phyloP scores from a whole-genome alignment of 805 yeast species.

The Candida schatavii region DNA sequence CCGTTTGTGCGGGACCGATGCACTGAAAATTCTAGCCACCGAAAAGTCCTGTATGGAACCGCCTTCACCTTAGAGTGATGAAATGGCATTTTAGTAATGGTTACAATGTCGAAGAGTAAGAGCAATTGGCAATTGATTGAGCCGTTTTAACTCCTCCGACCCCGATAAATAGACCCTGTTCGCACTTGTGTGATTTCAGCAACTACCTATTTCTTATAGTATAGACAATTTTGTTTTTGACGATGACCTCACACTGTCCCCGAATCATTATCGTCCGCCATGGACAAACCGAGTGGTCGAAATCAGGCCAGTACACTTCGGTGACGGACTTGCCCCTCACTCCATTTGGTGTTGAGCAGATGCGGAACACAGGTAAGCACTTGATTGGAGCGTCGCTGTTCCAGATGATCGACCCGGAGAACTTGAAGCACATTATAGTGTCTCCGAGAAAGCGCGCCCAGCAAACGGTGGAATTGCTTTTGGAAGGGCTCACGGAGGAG shows the following conservation, averaged over 20 bases:
- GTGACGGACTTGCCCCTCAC: slow-evolving; percentile 80
- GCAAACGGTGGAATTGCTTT: slow-evolving; percentile 65
- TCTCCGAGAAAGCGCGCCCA: slow-evolving; percentile 84
- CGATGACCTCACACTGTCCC: slow-evolving; percentile 44
- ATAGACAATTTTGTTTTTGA: too few species aligned
- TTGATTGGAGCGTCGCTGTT: slow-evolving; percentile 56
- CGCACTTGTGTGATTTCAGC: too few species aligned
- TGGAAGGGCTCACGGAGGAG: slow-evolving; percentile 46
- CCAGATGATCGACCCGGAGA: slow-evolving; percentile 59
- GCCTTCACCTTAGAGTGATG: too few species aligned
- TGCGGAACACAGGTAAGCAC: slow-evolving; percentile 67
- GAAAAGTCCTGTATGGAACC: too few species aligned
- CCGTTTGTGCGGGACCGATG: too few species aligned
- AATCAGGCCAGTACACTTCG: slow-evolving; percentile 89
- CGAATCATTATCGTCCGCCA: slow-evolving; percentile 74
- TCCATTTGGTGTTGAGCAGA: slow-evolving; percentile 71
- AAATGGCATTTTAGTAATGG: too few species aligned
- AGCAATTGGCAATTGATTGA: too few species aligned
- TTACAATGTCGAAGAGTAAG: too few species aligned
- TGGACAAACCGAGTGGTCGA: slow-evolving; percentile 96
- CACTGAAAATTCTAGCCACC: too few species aligned
- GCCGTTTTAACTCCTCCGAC: too few species aligned
- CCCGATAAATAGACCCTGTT: too few species aligned
- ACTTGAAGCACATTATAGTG: slow-evolving; percentile 61
- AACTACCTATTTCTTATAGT: too few species aligned